Conservation (phyloP, 2,329 filamentous ascomycete species). For the Pseudocercospora pini-densiflorae region DNA sequence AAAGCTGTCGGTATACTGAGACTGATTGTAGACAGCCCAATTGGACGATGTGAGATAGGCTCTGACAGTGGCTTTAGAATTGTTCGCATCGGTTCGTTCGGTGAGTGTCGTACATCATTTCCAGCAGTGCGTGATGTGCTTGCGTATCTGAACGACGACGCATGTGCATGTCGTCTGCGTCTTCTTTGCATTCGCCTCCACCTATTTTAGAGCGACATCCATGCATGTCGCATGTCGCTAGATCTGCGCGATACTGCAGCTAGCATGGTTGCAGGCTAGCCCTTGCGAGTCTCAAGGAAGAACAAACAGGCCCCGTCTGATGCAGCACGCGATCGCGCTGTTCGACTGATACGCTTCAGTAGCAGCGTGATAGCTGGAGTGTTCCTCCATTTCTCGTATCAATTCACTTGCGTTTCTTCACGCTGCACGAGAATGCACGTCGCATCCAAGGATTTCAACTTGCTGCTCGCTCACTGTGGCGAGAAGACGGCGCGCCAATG, state of each 20-base stretch:
- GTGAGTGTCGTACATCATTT: not conserved
- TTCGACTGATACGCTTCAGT: conserved; percentile 1
- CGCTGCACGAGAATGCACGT: conserved; percentile 1
- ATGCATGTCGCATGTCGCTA: not conserved
- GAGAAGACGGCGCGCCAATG: not conserved
- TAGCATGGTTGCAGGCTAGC: not conserved
- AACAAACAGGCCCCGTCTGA: not conserved
- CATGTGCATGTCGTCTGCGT: not conserved
- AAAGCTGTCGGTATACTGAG: not conserved
- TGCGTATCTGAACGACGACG: not conserved
- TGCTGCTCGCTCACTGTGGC: not conserved
- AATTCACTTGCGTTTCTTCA: not conserved
- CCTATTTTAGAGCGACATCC: not conserved
- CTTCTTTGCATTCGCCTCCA: not conserved
- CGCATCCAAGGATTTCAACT: not conserved
- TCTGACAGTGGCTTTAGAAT: not conserved
- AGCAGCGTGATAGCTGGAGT: not conserved
- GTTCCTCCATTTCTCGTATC: not conserved
- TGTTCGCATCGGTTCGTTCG: not conserved
- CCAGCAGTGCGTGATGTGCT: not conserved
- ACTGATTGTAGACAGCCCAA: not conserved
- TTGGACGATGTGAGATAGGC: not conserved
- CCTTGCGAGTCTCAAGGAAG: conserved; percentile 1
- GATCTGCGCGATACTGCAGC: not conserved
- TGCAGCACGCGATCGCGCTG: conserved; percentile 4